Conservation (phyloP, 192 early-diverging fungal genomes). For the Podila verticillata region DNA sequence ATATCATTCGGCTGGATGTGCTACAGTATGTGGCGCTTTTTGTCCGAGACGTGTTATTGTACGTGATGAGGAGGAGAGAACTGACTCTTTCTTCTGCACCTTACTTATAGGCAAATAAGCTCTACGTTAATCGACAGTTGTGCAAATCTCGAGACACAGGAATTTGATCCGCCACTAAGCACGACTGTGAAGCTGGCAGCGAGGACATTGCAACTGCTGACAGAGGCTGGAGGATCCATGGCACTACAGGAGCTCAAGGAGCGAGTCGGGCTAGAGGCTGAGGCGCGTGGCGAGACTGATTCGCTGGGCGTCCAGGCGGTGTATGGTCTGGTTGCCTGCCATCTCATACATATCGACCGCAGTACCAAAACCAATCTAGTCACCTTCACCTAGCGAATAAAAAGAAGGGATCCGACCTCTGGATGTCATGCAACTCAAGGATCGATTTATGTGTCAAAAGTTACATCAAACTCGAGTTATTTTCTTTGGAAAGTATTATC, state of each 20-base stretch:
- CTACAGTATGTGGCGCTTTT: constrained; percentile 26
- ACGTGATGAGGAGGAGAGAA: neutral
- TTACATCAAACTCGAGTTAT: too few relatives aligned
- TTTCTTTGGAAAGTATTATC: too few relatives aligned
- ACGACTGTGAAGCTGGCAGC: constrained; percentile 8
- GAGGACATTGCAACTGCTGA: constrained; percentile 16
- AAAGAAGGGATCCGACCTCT: too few relatives aligned
- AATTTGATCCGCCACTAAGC: constrained; percentile 31
- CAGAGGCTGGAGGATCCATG: constrained; percentile 11
- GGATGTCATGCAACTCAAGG: too few relatives aligned
- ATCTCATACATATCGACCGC: constrained; percentile 40
- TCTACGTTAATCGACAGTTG: constrained; percentile 24
- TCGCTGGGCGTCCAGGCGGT: constrained; percentile 31
- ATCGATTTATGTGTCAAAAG: too few relatives aligned
- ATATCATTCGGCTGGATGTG: constrained; percentile 32
- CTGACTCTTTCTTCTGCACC: neutral
- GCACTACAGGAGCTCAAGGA: constrained; percentile 33
- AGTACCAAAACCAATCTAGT: constrained; percentile 32
- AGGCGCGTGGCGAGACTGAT: constrained; percentile 2
- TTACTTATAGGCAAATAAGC: constrained; percentile 33
- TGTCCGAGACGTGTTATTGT: neutral
- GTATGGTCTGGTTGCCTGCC: constrained; percentile 30
- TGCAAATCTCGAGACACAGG: constrained; percentile 10
- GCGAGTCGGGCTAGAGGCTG: constrained; percentile 20
- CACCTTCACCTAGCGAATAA: constrained; percentile 7